Evolutionary conservation across 805 yeast species (phyloP), one percentile per base, ranked within the genome.

Genomic region (Metschnikowia aberdeeniae): DNA sequence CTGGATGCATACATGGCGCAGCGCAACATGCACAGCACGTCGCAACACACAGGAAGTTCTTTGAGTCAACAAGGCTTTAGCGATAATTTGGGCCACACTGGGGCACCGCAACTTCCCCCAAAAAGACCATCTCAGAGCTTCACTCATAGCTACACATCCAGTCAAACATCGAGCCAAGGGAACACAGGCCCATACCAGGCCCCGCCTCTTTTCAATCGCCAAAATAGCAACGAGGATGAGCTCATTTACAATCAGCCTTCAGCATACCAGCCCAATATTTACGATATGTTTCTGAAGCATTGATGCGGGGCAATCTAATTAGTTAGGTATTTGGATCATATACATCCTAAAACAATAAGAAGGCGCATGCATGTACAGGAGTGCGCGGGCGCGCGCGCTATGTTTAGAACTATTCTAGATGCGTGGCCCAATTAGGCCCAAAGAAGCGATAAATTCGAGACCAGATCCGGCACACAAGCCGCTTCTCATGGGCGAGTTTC

Each of bases 221-320:
- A 34, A 24, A 10, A 30, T 36, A 17, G 39, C 26, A 14, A 13
- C 34, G 44, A 40, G 13, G 43, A 46, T 29, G 58, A 54, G n/a
- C 48, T 59, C 19, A 63, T 60, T 36, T 62, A 60, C 54, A 57
- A 60, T 44, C 56, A 59, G 29, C 79, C 78, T 1, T 73, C 78
- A 0, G 66, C 71, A 3, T 74, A 74, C 53, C 69, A 70, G 51
- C 76, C 78, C 2, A 64, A 72, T 45, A 69, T 73, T 71, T 75
- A 75, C 50, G 64, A 68, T 40, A 68, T 63, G 43, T 71, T 72
- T 44, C 42, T 39, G 42, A 39, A 32, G 13, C 42, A 12, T 11
- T 39, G 24, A 34, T 9, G 26, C 32, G n/a, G 5, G 13, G 17
- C 17, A 17, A 17, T 17, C 17, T 17, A 17, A 17, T 22, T 22